Base-by-base conservation (phyloP, 371 early-diverging fungal genomes). In the Sporodiniella umbellata region DNA sequence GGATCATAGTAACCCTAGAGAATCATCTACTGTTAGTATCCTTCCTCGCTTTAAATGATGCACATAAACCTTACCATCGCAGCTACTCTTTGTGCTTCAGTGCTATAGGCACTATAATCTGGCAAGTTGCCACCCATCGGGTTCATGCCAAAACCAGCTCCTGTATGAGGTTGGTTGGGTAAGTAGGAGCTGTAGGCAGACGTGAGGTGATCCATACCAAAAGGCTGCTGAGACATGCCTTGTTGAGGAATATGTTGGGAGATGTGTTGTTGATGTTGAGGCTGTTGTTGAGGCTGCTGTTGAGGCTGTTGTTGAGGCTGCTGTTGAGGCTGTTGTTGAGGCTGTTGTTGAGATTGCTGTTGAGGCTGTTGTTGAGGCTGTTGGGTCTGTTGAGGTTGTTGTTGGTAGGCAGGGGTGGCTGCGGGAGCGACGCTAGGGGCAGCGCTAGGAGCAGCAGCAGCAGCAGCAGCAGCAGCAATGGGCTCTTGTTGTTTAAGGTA, bases 81-180 rank as follows among this genome's bases (percentile, higher is more conserved):
- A 19, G 40, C 70, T 37, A 68, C 74, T 50, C 75, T 62, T 54
- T 75, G 75, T 19, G 71, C 72, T 48, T 75, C 75, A 48, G 65
- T 60, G 21, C 70, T 63, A 53, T 75, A 75, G 33, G 70, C 43
- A 49, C 75, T 65, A 49, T 75, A 75, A 35, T 75, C 75, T 42
- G 87, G 87, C 12, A 86, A 65, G 1, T 65, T 28, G 4, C 7
- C 68, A 15, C 77, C 83, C 74, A 87, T 81, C 17, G 86, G 88
- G 33, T 72, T 83, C 69, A 89, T 77, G 24, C 88, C 87, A 60
- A 85, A 86, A 39, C 80, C 80, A 42, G 87, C 46, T 52, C 76
- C 78, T 39, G 70, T 69, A 48, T 80, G 80, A 17, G 72, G 72
- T 61, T 78, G 75, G 37, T 63, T 75, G 23, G 82, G 82, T 50